A percentile compares a stretch with the other conserved stretches of the same genome.
These are phyloP conservation scores for Termitomyces sp. DNA, from an alignment of 768 basidiomycete genomes.

Conservation along the genomic window DNA sequence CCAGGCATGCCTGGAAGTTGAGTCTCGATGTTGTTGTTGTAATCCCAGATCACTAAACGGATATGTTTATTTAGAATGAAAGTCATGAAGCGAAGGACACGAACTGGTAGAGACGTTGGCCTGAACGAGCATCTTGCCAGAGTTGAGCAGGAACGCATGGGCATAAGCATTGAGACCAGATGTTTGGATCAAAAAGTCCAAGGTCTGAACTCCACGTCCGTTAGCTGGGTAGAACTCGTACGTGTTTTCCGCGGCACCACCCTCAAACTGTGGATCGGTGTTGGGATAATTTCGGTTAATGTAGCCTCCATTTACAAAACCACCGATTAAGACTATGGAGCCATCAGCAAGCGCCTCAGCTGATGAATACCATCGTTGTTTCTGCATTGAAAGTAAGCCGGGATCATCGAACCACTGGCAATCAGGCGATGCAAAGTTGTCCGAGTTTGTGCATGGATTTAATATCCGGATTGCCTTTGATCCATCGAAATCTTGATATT, in stretches of 20 bases:
- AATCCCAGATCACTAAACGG: conserved; percentile 43
- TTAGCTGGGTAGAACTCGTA: conserved; percentile 79
- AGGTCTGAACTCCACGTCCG: conserved; percentile 40
- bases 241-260: conserved; percentile 77
- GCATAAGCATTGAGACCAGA: conserved; percentile 78
- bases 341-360: conserved; percentile 76
- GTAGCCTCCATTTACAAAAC: conserved; percentile 75
- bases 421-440: conserved; percentile 39
- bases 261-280: conserved; percentile 54
- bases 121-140: conserved; percentile 77
- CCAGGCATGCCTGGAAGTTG: conserved; percentile 70
- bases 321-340: conserved; percentile 73
- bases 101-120: conserved; percentile 74
- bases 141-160: conserved; percentile 68
- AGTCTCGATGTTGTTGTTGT: conserved; percentile 50
- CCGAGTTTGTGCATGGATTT: conserved; percentile 57
- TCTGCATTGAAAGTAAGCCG: conserved; percentile 58
- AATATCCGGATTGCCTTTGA: conserved; percentile 78
- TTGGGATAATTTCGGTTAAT: conserved; percentile 77
- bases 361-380: conserved; percentile 73
- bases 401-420: conserved; percentile 77
- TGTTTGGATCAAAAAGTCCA: conserved; percentile 67
- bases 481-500: conserved; percentile 81
- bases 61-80: background rate
- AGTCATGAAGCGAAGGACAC: conserved; percentile 18